Evolutionary conservation across 345 rosid genomes (phyloP).

Genomic region (Populus nigra): DNA sequence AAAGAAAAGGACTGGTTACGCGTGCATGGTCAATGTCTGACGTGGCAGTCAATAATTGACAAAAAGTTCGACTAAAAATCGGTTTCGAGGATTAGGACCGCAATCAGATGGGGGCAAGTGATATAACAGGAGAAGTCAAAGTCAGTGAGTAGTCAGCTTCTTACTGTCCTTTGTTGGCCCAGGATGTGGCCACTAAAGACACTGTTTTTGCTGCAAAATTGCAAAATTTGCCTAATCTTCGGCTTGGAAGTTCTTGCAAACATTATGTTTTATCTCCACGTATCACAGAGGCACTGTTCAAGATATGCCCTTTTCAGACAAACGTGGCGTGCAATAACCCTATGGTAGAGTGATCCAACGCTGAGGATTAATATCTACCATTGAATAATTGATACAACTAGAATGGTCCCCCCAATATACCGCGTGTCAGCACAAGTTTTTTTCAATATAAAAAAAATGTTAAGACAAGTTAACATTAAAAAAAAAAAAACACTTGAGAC

Average conservation of each 20-base stretch:
- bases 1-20: constrained; percentile 22
- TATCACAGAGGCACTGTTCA: too few species aligned
- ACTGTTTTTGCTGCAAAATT: neutral
- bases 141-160: constrained; percentile 32
- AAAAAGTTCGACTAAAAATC: neutral
- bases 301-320: too few species aligned
- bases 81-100: neutral
- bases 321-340: too few species aligned
- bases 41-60: constrained; percentile 29
- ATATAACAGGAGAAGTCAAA: neutral
- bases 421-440: too few species aligned
- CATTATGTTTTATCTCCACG: neutral
- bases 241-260: neutral
- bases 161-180: neutral
- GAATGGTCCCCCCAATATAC: too few species aligned
- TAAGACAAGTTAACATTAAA: too few species aligned
- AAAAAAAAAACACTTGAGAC: too few species aligned
- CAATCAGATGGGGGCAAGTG: neutral
- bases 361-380: too few species aligned
- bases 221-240: neutral
- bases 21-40: constrained; percentile 35
- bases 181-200: constrained; percentile 15
- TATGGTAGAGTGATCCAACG: too few species aligned
- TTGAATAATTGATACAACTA: too few species aligned
- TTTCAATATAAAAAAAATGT: too few species aligned